Base-by-base conservation (phyloP, 176 grass and related monocot species). In the Urochloa ruziziensis region DNA sequence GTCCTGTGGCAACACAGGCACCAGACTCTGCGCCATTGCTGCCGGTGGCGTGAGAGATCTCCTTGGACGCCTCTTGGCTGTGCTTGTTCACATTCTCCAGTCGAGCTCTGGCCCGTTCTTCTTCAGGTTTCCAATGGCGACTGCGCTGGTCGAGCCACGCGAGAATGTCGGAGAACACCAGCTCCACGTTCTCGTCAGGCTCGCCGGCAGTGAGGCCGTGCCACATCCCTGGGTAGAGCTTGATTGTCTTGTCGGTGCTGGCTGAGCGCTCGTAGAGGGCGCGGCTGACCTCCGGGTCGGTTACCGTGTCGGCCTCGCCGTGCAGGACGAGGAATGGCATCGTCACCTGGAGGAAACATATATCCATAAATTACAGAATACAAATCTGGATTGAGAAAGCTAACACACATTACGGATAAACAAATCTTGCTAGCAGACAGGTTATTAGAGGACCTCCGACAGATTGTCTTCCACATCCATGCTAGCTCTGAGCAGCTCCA, bases 211-310 rank as follows among this genome's bases (percentile, higher is more conserved):
- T 99, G 74, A 99, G 83, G 16, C 93, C 93, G 5, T 99, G 96
- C 96, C 93, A 99, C 93, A 99, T 99, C 15, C 89, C 93, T 0
- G 87, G 72, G 74, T 99, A 99, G 3, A 99, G 93, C 89, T 90
- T 99, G 62, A 99, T 89, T 13, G 87, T 87, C 89, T 96, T 96
- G 85, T 99, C 93, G 4, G 74, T 16, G 74, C 93, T 99, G 62
- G 85, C 58, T 0, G 96, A 85, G 4, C 74, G 62, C 56, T 90
- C 57, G 70, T 92, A 92, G 11, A 99, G 80, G 17, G 93, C 85
- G 2, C 58, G 87, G 68, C 93, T 99, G 43, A 99, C 87, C 86
- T 99, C 96, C 2, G 96, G 96, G 16, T 99, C 96, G 4, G 96
- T 99, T 68, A 96, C 91, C 1, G 51, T 94, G 85, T 96, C 96